Base-by-base conservation (phyloP, 257 asterid genomes). In the Schizonepeta tenuifolia region DNA sequence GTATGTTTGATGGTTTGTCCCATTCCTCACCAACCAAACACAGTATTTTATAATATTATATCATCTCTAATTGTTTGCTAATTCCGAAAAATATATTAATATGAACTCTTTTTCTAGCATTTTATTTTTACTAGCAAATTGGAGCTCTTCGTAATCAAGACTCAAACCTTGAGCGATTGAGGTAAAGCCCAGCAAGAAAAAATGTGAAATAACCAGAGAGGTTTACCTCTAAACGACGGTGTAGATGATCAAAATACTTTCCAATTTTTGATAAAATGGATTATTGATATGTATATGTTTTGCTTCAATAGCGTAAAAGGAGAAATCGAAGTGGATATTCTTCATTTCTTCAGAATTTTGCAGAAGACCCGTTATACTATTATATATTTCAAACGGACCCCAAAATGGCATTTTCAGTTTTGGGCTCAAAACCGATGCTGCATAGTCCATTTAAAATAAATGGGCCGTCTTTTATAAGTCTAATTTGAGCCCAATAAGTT, bases 241-340 rank as follows among this genome's bases (percentile, higher is more conserved):
- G n/a, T n/a, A 2, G 57, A 18, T 11, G 63, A 38, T 38, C 28
- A 57, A 56, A 21, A 7, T 22, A 14, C 3, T 21, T 41, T 22
- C 40, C 22, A 5, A 21, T 22, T 40, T 13, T 21, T 40, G 69
- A 64, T 64, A 21, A 13, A 64, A 12, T 21, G 69, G 41, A 41
- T 4, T 10, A 62, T 62, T 63, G 20, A 62, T 38, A 15, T n/a
- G n/a, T n/a, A n/a, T 4, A 17, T 36, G 41, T 2, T 15, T 22
- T 14, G n/a, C 40, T 14, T 59, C 22, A 40, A 71, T 26, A 22
- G 78, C 75, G 73, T 73, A 55, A 73, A 59, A 31, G 36, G 36
- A 44, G 74, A 47, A 20, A n/a, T 58, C 38, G 15, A 63, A 26
- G 54, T n/a, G 86, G 75, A 82, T 82, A 82, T 82, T 43, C 83